A percentile compares a stretch with the other conserved stretches of the same genome.
These are phyloP conservation scores for Ustilago trichophora DNA, from an alignment of 1,284 basidiomycete genomes.

Conservation along the genomic window DNA sequence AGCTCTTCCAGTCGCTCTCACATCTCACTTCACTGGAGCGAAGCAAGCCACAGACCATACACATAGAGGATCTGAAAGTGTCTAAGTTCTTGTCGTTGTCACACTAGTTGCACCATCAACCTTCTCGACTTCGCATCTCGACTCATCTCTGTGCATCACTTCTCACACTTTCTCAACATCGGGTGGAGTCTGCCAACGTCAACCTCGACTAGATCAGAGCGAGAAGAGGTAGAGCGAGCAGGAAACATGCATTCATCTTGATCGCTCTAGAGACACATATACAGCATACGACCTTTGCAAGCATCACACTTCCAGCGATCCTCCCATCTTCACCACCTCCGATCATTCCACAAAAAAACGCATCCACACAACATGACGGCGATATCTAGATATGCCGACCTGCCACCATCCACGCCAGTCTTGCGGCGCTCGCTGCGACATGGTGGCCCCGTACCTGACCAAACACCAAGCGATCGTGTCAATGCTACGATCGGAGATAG, in stretches of 20 bases:
- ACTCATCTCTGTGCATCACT: neutral
- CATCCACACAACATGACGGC: slow-evolving; percentile 26
- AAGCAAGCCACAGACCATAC: too few species aligned
- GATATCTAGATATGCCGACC: slow-evolving; percentile 27
- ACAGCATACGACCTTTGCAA: too few species aligned
- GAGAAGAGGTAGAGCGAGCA: neutral
- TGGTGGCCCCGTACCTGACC: slow-evolving; percentile 11
- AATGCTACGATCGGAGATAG: slow-evolving; percentile 46
- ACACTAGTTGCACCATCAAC: too few species aligned
- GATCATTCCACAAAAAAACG: too few species aligned
- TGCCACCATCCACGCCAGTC: slow-evolving; percentile 34
- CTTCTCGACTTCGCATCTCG: neutral
- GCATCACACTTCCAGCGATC: too few species aligned
- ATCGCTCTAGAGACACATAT: slow-evolving; percentile 2
- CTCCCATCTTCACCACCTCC: too few species aligned
- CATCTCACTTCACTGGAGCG: too few species aligned
- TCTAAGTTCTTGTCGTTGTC: too few species aligned
- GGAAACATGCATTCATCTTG: slow-evolving; percentile 22
- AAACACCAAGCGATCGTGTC: slow-evolving; percentile 34
- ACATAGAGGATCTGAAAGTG: too few species aligned
- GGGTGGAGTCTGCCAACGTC: neutral
- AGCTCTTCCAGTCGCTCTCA: too few species aligned
- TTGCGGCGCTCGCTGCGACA: slow-evolving; percentile 36
- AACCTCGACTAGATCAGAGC: too few species aligned
- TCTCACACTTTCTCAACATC: neutral